phyloP scores from a whole-genome alignment of 306 rosid species.

The Malus sylvestris region DNA sequence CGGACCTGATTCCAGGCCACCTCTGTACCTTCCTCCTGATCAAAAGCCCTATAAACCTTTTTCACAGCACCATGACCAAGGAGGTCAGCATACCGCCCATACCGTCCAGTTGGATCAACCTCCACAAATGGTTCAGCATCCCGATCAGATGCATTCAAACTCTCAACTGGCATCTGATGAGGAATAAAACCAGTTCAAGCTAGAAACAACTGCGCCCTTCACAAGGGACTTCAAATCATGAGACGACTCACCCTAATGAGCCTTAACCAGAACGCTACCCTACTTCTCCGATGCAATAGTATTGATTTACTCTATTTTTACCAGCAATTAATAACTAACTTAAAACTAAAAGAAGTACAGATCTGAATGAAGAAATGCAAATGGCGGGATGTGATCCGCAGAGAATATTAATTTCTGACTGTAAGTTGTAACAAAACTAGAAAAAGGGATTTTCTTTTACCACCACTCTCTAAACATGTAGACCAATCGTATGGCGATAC shows the following conservation, averaged over 20 bases:
- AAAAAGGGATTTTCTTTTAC: not conserved
- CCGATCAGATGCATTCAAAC: slow-evolving; percentile 19
- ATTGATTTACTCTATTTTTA: not conserved
- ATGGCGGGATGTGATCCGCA: not conserved
- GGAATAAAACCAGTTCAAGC: not conserved
- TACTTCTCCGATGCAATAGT: not conserved
- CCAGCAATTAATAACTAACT: not conserved
- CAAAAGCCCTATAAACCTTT: slow-evolving; percentile 81
- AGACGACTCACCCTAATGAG: not conserved
- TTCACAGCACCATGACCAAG: slow-evolving; percentile 88
- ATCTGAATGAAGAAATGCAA: not conserved
- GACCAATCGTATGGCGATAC: no score
- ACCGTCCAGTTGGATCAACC: slow-evolving; percentile 81
- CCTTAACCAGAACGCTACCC: not conserved
- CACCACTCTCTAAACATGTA: not conserved
- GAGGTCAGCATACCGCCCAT: slow-evolving; percentile 62
- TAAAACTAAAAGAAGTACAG: no score
- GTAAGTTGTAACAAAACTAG: not conserved
- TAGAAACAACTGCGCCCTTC: not conserved
- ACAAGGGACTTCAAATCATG: not conserved
- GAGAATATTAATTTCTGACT: not conserved
- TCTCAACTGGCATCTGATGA: slow-evolving; percentile 58
- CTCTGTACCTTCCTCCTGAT: slow-evolving; percentile 86
- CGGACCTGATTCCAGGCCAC: slow-evolving; percentile 96
- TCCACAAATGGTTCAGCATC: slow-evolving; percentile 69